Evolutionary conservation across 306 rosid genomes (phyloP).

Genomic region (Elaeagnus macrophylla): DNA sequence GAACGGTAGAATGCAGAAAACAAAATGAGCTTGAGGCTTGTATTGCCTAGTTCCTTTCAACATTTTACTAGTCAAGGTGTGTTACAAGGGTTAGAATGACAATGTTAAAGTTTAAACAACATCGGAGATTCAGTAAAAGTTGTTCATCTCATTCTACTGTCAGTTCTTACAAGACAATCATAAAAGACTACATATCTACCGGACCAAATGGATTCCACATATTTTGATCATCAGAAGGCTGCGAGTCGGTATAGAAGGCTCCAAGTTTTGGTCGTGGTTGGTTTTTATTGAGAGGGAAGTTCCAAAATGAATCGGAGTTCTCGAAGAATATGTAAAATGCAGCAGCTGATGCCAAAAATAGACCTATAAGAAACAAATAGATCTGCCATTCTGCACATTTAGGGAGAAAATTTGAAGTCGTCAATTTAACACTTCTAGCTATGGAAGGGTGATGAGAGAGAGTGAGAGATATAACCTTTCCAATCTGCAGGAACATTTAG

Average conservation of each 20-base stretch:
- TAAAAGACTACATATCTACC: conserved; percentile 50
- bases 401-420: neutral
- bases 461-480: conserved; percentile 57
- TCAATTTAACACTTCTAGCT: neutral
- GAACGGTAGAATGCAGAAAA: no score
- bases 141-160: conserved; percentile 9
- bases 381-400: conserved; percentile 97
- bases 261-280: conserved; percentile 51
- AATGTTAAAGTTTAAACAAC: neutral
- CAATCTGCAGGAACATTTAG: conserved; percentile 86
- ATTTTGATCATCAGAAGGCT: conserved; percentile 51
- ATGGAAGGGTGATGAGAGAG: neutral
- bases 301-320: conserved; percentile 91
- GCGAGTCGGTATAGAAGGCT: conserved; percentile 37
- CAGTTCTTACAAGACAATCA: conserved; percentile 5
- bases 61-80: no score
- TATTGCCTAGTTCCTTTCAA: no score
- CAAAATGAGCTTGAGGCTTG: no score
- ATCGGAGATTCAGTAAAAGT: conserved; percentile 16
- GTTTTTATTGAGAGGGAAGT: conserved; percentile 55
- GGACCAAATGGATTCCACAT: conserved; percentile 47
- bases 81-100: no score
- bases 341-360: conserved; percentile 65
- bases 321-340: conserved; percentile 71
- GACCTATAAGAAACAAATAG: conserved; percentile 61